A percentile compares a stretch with the other conserved stretches of the same genome.
Conservation (phyloP, 2,329 filamentous ascomycete species). For the Pseudogymnoascus destructans region DNA sequence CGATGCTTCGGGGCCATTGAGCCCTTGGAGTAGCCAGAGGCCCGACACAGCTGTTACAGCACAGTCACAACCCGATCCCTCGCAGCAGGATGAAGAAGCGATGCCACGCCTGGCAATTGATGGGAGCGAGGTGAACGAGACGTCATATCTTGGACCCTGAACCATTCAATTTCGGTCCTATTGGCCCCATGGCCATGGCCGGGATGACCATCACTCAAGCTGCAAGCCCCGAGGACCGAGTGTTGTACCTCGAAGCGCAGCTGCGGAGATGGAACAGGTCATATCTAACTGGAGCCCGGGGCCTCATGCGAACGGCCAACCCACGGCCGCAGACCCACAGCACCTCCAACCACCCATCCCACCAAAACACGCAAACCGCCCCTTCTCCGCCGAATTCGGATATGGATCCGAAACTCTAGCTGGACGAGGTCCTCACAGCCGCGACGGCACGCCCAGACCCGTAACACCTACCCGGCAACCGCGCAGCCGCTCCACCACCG, state of each 20-base stretch:
- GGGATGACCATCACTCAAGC: constrained; percentile 46
- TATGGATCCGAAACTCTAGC: neutral
- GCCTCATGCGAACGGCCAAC: neutral
- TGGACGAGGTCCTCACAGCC: neutral
- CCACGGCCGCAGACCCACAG: neutral
- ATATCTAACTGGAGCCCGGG: constrained; percentile 9
- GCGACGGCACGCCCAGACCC: neutral
- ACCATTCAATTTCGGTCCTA: constrained; percentile 38
- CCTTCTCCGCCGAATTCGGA: neutral
- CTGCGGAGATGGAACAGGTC: constrained; percentile 38
- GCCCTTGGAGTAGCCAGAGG: neutral
- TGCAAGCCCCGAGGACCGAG: constrained; percentile 39
- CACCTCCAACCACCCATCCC: neutral
- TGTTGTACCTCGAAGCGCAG: constrained; percentile 38
- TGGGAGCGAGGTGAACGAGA: constrained; percentile 21
- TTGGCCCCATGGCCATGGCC: constrained; percentile 31
- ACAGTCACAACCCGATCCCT: constrained; percentile 8
- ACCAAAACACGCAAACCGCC: neutral
- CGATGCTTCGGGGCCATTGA: constrained; percentile 34
- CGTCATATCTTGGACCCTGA: constrained; percentile 19
- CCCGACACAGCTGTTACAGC: neutral
- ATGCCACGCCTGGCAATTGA: neutral
- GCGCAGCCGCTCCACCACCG: neutral
- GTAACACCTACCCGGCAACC: neutral
- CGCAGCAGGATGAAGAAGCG: neutral